Percentiles rank a stretch among this genome's conserved stretches.
phyloP scores from a whole-genome alignment of 2,329 filamentous ascomycete genomes.

The Phoma sp. region DNA sequence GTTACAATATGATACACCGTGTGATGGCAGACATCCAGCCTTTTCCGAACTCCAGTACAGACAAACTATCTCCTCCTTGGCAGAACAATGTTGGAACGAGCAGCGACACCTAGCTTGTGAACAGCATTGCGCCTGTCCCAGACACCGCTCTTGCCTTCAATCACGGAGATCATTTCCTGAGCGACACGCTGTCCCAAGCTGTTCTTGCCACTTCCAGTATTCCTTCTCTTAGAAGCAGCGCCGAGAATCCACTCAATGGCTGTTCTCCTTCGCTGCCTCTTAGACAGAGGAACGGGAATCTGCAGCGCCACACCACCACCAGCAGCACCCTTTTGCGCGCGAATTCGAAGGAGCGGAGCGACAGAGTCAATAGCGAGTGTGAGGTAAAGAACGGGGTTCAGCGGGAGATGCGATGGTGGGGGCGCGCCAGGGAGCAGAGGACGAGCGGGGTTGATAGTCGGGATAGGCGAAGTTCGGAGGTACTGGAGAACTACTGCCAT shows the following conservation, averaged over 20 bases:
- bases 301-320: conserved; percentile 87
- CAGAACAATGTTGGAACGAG: conserved; percentile 71
- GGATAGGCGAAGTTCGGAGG: conserved; percentile 83
- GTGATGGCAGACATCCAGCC: conserved; percentile 12
- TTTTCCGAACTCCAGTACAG: conserved; percentile 8
- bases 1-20: conserved; percentile 17
- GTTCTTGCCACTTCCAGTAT: conserved; percentile 71
- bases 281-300: conserved; percentile 76
- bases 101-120: conserved; percentile 80
- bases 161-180: conserved; percentile 83
- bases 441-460: conserved; percentile 72
- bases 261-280: conserved; percentile 75
- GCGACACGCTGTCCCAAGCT: conserved; percentile 80
- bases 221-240: conserved; percentile 77
- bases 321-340: conserved; percentile 74
- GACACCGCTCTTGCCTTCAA: conserved; percentile 80
- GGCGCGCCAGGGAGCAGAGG: conserved; percentile 78
- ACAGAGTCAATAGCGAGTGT: conserved; percentile 91
- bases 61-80: conserved; percentile 37
- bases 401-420: conserved; percentile 77
- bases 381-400: conserved; percentile 89
- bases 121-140: conserved; percentile 82
- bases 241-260: conserved; percentile 91
- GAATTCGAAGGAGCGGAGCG: conserved; percentile 83
- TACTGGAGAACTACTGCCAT: conserved; percentile 81